A percentile compares a stretch with the other conserved stretches of the same genome.
phyloP scores from a whole-genome alignment of 129 eudicot genomes.

The Smallanthus sonchifolius region DNA sequence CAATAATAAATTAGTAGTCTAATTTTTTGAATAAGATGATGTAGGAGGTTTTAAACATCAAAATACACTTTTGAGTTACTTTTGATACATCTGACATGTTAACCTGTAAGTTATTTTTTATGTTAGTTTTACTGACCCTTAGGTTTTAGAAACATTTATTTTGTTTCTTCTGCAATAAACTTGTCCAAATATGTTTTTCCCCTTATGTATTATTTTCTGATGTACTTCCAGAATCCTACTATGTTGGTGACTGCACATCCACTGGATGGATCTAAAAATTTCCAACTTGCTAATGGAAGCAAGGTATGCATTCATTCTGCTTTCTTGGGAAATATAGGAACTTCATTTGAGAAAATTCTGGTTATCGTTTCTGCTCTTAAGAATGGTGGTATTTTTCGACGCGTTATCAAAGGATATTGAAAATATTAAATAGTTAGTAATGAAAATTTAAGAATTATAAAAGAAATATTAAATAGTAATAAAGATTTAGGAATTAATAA shows the following conservation, averaged over 20 bases:
- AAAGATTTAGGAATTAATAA: too few relatives aligned
- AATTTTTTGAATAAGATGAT: background rate
- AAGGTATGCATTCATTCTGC: slow-evolving; percentile 33
- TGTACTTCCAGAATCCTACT: slow-evolving; percentile 44
- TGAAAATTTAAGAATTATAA: too few relatives aligned
- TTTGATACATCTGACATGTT: background rate
- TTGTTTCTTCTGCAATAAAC: background rate
- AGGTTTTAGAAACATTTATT: background rate
- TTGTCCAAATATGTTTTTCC: background rate
- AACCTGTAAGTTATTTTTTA: background rate
- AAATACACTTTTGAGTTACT: background rate
- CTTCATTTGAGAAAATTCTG: background rate
- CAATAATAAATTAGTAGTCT: background rate
- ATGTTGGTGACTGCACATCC: slow-evolving; percentile 34
- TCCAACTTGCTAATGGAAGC: slow-evolving; percentile 37
- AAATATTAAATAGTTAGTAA: too few relatives aligned
- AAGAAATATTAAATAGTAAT: too few relatives aligned
- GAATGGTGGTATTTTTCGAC: background rate
- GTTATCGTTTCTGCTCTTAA: background rate
- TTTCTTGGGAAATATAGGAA: slow-evolving; percentile 12
- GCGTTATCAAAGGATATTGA: too few relatives aligned
- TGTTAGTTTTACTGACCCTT: background rate
- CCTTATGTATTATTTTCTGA: slow-evolving; percentile 10
- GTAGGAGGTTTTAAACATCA: background rate
- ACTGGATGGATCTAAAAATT: slow-evolving; percentile 29